A percentile compares a stretch with the other conserved stretches of the same genome.
These are phyloP conservation scores for Hypoxylon rickii DNA, from an alignment of 495 filamentous ascomycete species.

Conservation along the genomic window DNA sequence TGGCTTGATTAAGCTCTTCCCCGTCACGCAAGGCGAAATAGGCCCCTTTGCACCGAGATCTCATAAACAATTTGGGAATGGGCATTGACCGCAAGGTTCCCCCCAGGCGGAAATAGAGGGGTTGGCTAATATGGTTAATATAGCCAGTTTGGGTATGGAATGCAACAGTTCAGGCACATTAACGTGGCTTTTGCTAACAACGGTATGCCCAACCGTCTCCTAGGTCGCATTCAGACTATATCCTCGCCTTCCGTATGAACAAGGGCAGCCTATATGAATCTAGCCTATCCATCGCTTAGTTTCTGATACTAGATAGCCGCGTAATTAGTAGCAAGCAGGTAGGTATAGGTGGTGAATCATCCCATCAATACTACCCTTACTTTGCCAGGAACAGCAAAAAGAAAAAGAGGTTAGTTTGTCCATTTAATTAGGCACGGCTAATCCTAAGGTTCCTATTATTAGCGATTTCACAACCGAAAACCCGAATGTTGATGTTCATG, in stretches of 20 bases:
- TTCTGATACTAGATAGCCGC: no score
- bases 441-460: slow-evolving; percentile 22
- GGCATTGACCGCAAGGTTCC: slow-evolving; percentile 3
- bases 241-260: no score
- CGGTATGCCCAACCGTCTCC: no score
- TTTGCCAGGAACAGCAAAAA: neutral
- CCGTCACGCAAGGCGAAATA: slow-evolving; percentile 15
- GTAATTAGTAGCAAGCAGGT: no score
- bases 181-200: no score
- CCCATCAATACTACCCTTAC: neutral
- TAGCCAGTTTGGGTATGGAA: no score
- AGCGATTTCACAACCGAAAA: slow-evolving; percentile 1
- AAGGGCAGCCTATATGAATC: no score
- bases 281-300: no score
- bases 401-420: neutral
- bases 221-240: no score
- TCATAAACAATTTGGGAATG: slow-evolving; percentile 35
- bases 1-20: slow-evolving; percentile 11
- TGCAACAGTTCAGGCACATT: no score
- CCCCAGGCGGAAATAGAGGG: slow-evolving; percentile 28
- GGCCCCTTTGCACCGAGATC: slow-evolving; percentile 18
- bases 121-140: slow-evolving; percentile 39
- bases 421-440: slow-evolving; percentile 13
- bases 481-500: slow-evolving; percentile 5
- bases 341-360: no score